A percentile compares a stretch with the other conserved stretches of the same genome.
These are phyloP conservation scores for Trypanosoma melophagium DNA, from an alignment of 208 protist genomes.

Conservation along the genomic window DNA sequence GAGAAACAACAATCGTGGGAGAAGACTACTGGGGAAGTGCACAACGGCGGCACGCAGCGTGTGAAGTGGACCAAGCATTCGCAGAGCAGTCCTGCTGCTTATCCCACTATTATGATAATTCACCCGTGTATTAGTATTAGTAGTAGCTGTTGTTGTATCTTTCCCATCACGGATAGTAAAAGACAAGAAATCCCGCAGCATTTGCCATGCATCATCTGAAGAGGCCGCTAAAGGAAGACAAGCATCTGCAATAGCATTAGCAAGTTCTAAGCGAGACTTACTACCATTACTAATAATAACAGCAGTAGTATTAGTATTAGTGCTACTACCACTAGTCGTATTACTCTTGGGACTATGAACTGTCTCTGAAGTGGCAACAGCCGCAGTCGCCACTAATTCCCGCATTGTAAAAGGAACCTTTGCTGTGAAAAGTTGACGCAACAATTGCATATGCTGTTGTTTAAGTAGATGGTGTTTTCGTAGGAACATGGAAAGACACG, in stretches of 20 bases:
- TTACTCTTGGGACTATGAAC: neutral
- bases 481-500: constrained; percentile 41
- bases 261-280: constrained; percentile 34
- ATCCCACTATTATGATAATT: neutral
- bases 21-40: constrained; percentile 12
- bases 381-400: constrained; percentile 27
- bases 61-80: constrained; percentile 17
- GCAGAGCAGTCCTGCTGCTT: neutral
- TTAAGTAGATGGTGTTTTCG: constrained; percentile 40
- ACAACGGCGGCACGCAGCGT: constrained; percentile 17
- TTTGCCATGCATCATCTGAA: constrained; percentile 51
- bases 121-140: neutral
- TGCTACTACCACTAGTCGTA: neutral
- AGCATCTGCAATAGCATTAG: constrained; percentile 42
- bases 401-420: constrained; percentile 68
- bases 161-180: constrained; percentile 17
- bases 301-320: too few relatives aligned
- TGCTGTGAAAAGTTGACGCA: constrained; percentile 55
- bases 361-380: neutral
- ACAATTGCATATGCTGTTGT: constrained; percentile 22
- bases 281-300: neutral
- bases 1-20: constrained; percentile 27
- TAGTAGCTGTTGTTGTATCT: neutral
- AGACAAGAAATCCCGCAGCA: constrained; percentile 58
- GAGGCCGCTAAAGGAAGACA: constrained; percentile 39